phyloP scores from a whole-genome alignment of 1,284 basidiomycete species.

The Peniophora sp. region DNA sequence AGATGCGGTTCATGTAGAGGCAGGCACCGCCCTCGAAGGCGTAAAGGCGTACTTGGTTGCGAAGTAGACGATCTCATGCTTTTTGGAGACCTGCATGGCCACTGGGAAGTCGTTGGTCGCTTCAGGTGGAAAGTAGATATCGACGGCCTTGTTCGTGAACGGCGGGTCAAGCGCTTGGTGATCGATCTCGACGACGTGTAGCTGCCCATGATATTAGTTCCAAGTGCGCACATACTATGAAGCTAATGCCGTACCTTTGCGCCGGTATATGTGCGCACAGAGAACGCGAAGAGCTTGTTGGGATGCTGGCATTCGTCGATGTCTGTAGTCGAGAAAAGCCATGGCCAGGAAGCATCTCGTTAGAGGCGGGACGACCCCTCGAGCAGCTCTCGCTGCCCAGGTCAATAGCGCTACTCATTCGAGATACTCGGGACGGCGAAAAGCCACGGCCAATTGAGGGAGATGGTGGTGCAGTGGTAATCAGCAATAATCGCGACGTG shows the following conservation, averaged over 20 bases:
- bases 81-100: conserved; percentile 97
- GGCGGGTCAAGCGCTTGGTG: conserved; percentile 93
- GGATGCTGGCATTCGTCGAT: conserved; percentile 78
- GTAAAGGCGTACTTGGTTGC: conserved; percentile 98
- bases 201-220: conserved; percentile 38
- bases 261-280: conserved; percentile 90
- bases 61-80: conserved; percentile 96
- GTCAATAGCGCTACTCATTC: too few relatives aligned
- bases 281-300: conserved; percentile 94
- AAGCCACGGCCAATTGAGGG: too few relatives aligned
- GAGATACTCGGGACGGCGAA: too few relatives aligned
- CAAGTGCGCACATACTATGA: conserved; percentile 9
- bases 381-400: too few relatives aligned
- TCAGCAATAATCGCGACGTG: too few relatives aligned
- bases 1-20: conserved; percentile 99
- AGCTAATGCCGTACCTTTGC: conserved; percentile 71
- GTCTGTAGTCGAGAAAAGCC: too few relatives aligned
- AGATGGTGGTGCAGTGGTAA: too few relatives aligned
- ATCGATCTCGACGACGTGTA: conserved; percentile 98
- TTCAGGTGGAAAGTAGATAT: conserved; percentile 99
- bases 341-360: too few relatives aligned
- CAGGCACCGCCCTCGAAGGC: conserved; percentile 98
- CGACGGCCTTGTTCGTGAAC: conserved; percentile 97
- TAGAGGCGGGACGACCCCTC: too few relatives aligned
- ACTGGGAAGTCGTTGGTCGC: conserved; percentile 99